Evolutionary conservation across 257 asterid genomes (phyloP).

Genomic region (Echites panduratus): DNA sequence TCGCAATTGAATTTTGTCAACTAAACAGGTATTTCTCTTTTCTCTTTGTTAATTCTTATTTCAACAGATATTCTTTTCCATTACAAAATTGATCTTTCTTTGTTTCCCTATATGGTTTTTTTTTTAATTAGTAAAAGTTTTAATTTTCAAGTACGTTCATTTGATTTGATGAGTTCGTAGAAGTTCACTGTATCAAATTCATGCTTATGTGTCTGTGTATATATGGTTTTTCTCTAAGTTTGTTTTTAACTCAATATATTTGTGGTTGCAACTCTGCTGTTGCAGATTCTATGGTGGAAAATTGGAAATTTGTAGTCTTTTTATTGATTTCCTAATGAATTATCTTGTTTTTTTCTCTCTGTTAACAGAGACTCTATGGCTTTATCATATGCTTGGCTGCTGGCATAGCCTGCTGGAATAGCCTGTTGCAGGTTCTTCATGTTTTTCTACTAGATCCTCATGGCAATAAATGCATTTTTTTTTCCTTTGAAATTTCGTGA

Average conservation of each 20-base stretch:
- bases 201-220: background rate
- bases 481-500: background rate
- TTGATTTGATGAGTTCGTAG: background rate
- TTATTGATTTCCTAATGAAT: slow-evolving; percentile 7
- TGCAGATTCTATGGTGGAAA: background rate
- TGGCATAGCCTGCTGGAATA: slow-evolving; percentile 87
- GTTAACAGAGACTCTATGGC: slow-evolving; percentile 76
- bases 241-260: background rate
- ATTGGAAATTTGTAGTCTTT: slow-evolving; percentile 8
- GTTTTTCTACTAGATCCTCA: background rate
- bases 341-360: slow-evolving; percentile 11
- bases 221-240: background rate
- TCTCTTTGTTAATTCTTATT: background rate
- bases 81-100: background rate
- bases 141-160: background rate
- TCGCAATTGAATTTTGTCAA: slow-evolving; percentile 84
- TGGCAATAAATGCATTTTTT: background rate
- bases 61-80: background rate
- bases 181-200: background rate
- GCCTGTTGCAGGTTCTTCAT: slow-evolving; percentile 39
- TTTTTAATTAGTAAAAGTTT: background rate
- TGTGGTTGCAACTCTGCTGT: background rate
- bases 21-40: slow-evolving; percentile 57
- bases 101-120: too few relatives aligned
- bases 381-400: slow-evolving; percentile 83